Conservation (phyloP, 495 filamentous ascomycete genomes). For the Aspergillus homomorphus region DNA sequence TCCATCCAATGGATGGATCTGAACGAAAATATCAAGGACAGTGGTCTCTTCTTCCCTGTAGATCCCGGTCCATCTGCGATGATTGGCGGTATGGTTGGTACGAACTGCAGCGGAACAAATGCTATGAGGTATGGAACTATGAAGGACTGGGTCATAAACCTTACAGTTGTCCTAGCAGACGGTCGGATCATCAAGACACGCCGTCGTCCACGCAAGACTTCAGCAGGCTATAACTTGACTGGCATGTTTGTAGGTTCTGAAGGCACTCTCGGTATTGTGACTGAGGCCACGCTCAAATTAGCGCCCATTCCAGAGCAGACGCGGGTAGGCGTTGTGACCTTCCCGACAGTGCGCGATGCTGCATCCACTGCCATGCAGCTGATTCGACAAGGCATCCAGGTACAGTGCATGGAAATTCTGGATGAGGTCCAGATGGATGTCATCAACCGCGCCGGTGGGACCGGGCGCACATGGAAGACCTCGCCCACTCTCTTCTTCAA, state of each 20-base stretch:
- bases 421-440: constrained; percentile 94
- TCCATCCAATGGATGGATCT: constrained; percentile 88
- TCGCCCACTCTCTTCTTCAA: constrained; percentile 94
- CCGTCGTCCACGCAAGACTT: constrained; percentile 62
- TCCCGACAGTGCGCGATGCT: constrained; percentile 72
- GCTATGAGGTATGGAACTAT: constrained; percentile 93
- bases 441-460: constrained; percentile 78
- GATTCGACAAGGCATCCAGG: constrained; percentile 74
- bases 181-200: constrained; percentile 86
- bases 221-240: constrained; percentile 84
- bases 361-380: constrained; percentile 77
- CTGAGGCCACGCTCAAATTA: constrained; percentile 81
- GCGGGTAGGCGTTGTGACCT: constrained; percentile 81
- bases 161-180: constrained; percentile 92
- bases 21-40: constrained; percentile 71
- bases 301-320: constrained; percentile 72
- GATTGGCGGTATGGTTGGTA: constrained; percentile 96
- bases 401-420: constrained; percentile 87
- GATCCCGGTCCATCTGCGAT: constrained; percentile 70
- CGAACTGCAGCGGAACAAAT: constrained; percentile 91
- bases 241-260: constrained; percentile 87
- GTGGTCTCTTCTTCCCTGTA: constrained; percentile 84
- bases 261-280: constrained; percentile 86
- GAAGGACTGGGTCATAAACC: constrained; percentile 89
- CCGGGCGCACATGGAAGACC: constrained; percentile 67